phyloP scores from a whole-genome alignment of 2,329 filamentous ascomycete genomes.

The Diaporthe batatas region DNA sequence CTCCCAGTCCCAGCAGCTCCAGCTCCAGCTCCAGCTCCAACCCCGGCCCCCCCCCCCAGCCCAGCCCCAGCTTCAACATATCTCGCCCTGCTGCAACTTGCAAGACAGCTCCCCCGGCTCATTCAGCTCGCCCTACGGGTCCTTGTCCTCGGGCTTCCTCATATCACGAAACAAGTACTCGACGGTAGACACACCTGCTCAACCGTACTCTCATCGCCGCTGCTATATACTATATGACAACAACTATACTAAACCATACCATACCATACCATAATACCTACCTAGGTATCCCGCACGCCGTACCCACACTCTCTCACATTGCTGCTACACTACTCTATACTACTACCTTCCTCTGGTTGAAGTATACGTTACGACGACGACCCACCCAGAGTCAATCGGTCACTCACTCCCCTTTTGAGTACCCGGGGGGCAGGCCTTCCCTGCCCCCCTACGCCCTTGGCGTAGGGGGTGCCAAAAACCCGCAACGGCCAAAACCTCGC shows the following conservation, averaged over 20 bases:
- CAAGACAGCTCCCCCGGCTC: constrained; percentile 22
- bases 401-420: constrained; percentile 11
- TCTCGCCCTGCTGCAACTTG: not conserved
- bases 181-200: not conserved
- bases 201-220: constrained; percentile 2
- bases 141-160: constrained; percentile 3
- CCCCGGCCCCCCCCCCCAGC: not conserved
- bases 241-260: constrained; percentile 22
- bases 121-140: not conserved
- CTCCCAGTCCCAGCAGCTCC: constrained; percentile 5
- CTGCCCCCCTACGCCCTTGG: too few relatives aligned
- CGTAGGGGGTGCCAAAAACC: too few relatives aligned
- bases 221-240: not conserved
- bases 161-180: not conserved
- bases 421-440: too few relatives aligned
- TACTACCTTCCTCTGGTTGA: not conserved
- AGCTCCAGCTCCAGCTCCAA: not conserved
- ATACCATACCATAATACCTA: too few relatives aligned
- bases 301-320: not conserved
- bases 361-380: too few relatives aligned
- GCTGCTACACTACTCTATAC: not conserved
- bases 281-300: too few relatives aligned
- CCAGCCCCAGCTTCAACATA: constrained; percentile 11
- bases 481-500: too few relatives aligned
- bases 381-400: constrained; percentile 21